Evolutionary conservation across 176 grass and related monocot genomes (phyloP).

Genomic region (Chrysopogon serrulatus): DNA sequence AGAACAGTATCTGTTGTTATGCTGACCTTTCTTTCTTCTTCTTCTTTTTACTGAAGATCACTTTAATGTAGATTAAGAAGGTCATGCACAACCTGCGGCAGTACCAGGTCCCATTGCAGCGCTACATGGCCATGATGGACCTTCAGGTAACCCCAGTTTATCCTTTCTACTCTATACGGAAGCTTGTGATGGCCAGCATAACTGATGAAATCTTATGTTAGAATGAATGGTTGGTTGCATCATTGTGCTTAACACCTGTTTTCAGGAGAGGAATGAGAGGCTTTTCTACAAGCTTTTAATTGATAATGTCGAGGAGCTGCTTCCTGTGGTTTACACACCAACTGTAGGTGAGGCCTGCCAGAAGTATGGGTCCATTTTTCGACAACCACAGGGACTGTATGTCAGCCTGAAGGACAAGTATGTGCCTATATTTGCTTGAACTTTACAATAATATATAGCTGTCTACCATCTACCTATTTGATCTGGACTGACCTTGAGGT

Average conservation of each 20-base stretch:
- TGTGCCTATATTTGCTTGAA: constrained; percentile 11
- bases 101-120: constrained; percentile 81
- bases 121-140: constrained; percentile 98
- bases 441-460: not conserved
- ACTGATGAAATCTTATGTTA: not conserved
- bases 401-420: constrained; percentile 98
- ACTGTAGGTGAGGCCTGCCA: constrained; percentile 99
- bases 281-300: constrained; percentile 99
- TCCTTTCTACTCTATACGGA: constrained; percentile 1
- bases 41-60: not conserved
- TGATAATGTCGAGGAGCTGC: constrained; percentile 97
- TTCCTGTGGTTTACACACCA: constrained; percentile 95
- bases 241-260: not conserved
- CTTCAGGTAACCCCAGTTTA: constrained; percentile 63
- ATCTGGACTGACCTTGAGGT: constrained; percentile 14
- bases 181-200: not conserved
- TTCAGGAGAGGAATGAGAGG: constrained; percentile 85
- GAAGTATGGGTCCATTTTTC: constrained; percentile 95
- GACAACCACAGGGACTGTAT: constrained; percentile 87
- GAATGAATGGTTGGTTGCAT: constrained; percentile 11
- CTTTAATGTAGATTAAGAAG: constrained; percentile 71
- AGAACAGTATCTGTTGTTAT: constrained; percentile 2
- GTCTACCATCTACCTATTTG: not conserved
- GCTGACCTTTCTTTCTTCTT: not conserved
- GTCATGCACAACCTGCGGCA: constrained; percentile 80